Percentiles rank a stretch among this genome's conserved stretches.
phyloP scores from a whole-genome alignment of 1,139 yeast species.

The Hyphopichia wangnamkhiaoensis region DNA sequence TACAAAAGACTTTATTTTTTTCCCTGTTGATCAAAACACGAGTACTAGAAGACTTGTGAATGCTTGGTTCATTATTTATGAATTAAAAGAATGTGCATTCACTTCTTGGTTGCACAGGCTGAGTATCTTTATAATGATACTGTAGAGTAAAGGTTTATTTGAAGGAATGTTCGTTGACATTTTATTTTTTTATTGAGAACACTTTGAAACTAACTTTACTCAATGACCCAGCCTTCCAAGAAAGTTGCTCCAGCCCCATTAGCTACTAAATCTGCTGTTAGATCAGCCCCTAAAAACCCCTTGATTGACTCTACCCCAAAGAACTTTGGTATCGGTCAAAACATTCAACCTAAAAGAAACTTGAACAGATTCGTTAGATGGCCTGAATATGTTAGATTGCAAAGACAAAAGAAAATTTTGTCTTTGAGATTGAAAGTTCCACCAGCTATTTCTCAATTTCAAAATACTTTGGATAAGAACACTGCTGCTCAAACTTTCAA shows the following conservation, averaged over 20 bases:
- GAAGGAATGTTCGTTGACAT: slow-evolving; percentile 31
- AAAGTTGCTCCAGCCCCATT: slow-evolving; percentile 54
- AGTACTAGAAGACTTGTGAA: slow-evolving; percentile 5
- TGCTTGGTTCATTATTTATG: slow-evolving; percentile 5
- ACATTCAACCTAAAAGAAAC: slow-evolving; percentile 46
- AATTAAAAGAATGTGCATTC: slow-evolving; percentile 27
- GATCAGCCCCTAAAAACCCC: slow-evolving; percentile 38
- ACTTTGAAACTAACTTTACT: slow-evolving; percentile 43
- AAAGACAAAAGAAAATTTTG: slow-evolving; percentile 94
- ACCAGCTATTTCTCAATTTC: slow-evolving; percentile 96
- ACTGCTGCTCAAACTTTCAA: slow-evolving; percentile 96
- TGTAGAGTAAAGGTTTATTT: slow-evolving; percentile 37
- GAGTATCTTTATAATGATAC: slow-evolving; percentile 40
- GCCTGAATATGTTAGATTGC: slow-evolving; percentile 92
- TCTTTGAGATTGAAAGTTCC: slow-evolving; percentile 97
- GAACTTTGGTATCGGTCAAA: slow-evolving; percentile 46
- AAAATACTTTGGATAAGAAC: slow-evolving; percentile 94
- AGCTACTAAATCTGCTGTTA: slow-evolving; percentile 48
- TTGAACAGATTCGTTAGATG: slow-evolving; percentile 90
- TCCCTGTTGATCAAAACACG: neutral
- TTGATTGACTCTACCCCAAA: slow-evolving; percentile 42
- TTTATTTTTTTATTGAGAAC: slow-evolving; percentile 27
- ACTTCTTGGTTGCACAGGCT: slow-evolving; percentile 49
- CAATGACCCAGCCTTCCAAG: slow-evolving; percentile 72
- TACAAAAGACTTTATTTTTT: slow-evolving; percentile 2